phyloP scores from a whole-genome alignment of 352 stramenopile species.

The Globisporangium mamillatum region DNA sequence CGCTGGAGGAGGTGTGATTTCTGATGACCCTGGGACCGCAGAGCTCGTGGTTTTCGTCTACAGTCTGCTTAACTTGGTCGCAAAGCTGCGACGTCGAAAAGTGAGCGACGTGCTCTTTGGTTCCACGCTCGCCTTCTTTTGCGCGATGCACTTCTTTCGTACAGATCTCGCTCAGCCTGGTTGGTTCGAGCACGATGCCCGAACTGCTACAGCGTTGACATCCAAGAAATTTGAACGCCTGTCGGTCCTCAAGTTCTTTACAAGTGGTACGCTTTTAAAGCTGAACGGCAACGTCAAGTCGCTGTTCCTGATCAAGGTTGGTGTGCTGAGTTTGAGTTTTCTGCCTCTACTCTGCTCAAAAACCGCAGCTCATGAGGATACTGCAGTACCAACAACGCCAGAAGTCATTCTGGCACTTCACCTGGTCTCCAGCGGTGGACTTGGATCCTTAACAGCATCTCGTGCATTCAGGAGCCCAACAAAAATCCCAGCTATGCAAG shows the following conservation, averaged over 20 bases:
- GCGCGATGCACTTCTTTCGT: slow-evolving; percentile 12
- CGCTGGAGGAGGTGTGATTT: slow-evolving; percentile 19
- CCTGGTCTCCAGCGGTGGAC: background rate
- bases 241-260: slow-evolving; percentile 5
- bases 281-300: slow-evolving; percentile 14
- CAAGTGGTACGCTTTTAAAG: background rate
- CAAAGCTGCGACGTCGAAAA: slow-evolving; percentile 15
- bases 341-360: slow-evolving; percentile 8
- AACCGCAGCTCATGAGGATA: background rate
- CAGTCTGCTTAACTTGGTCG: slow-evolving; percentile 23
- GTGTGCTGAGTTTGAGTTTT: background rate
- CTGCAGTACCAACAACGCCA: background rate
- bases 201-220: background rate
- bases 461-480: background rate
- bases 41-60: slow-evolving; percentile 26
- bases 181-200: slow-evolving; percentile 7
- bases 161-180: background rate
- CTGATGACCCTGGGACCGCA: slow-evolving; percentile 27
- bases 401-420: background rate
- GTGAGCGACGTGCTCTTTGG: slow-evolving; percentile 27
- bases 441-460: background rate
- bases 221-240: slow-evolving; percentile 1
- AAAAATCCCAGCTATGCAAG: background rate
- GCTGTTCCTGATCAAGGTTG: slow-evolving; percentile 1
- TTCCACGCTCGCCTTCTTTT: slow-evolving; percentile 21